Base-by-base conservation (phyloP, 371 early-diverging fungal species). In the Apophysomyces variabilis region DNA sequence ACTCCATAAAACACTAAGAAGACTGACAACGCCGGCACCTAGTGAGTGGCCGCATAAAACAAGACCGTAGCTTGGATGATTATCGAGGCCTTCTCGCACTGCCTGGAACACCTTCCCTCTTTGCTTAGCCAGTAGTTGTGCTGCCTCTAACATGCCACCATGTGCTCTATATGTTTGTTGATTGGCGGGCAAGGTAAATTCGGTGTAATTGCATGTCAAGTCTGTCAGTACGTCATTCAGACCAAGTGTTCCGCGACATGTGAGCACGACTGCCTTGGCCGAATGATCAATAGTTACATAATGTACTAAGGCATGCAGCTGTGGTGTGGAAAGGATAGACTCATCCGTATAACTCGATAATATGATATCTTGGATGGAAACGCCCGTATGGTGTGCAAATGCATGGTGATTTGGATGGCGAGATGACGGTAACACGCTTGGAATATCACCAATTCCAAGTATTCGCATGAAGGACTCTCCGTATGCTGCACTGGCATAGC, bases 211-310 rank as follows among this genome's bases (percentile, higher is more conserved):
- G 64, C 93, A 94, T 11, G 92, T 90, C 58, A 96, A 81, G 74
- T 97, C 96, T 11, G 95, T 92, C 60, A 97, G 72, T 14, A 94
- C 75, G 65, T 97, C 97, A 4, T 89, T 89, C 57, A 96, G 75
- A 0, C 95, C 95, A 8, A 96, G 81, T 0, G 97, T 97, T 7
- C 97, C 97, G 1, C 97, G 90, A 61, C 94, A 90, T 0, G 96
- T 93, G 12, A 97, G 64, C 0, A 96, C 94, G 9, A 97, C 85
- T 1, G 91, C 79, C 46, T 87, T 77, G 0, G 92, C 84, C 3
- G 75, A 76, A 62, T 93, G 95, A 70, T 96, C 96, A 5, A 95
- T 85, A 7, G 87, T 86, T 11, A 96, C 89, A 71, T 93, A 95
- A 71, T 95, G 94, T 0, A 92, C 93, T 1, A 92, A 77, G 1